phyloP scores from a whole-genome alignment of 805 yeast genomes.

The Kuraishia hungarica region DNA sequence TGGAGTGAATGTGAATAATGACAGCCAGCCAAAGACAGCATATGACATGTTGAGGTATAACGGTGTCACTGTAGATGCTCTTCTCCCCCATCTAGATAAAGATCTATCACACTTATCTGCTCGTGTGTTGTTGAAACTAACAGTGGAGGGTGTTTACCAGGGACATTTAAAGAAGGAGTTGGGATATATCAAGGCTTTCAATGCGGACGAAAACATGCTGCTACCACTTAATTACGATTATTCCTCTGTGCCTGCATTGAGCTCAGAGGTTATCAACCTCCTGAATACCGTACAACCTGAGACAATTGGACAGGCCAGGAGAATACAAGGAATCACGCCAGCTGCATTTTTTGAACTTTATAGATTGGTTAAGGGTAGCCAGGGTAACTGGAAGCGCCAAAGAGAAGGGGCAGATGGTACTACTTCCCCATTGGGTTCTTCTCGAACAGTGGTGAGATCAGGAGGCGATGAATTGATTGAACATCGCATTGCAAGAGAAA shows the following conservation, averaged over 20 bases:
- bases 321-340: slow-evolving; percentile 93
- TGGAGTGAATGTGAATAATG: slow-evolving; percentile 40
- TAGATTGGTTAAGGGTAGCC: slow-evolving; percentile 34
- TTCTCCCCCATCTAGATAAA: slow-evolving; percentile 27
- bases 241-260: slow-evolving; percentile 47
- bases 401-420: slow-evolving; percentile 4
- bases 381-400: slow-evolving; percentile 5
- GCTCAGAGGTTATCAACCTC: slow-evolving; percentile 63
- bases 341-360: slow-evolving; percentile 82
- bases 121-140: slow-evolving; percentile 50
- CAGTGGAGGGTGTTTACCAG: slow-evolving; percentile 75
- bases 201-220: slow-evolving; percentile 68
- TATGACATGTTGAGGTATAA: slow-evolving; percentile 63
- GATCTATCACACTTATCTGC: slow-evolving; percentile 21
- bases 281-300: slow-evolving; percentile 73
- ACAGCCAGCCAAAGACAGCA: slow-evolving; percentile 48
- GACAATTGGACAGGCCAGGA: slow-evolving; percentile 90
- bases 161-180: slow-evolving; percentile 73
- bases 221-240: slow-evolving; percentile 70
- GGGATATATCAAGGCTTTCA: slow-evolving; percentile 65
- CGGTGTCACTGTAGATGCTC: slow-evolving; percentile 23
- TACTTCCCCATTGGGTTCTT: neutral
- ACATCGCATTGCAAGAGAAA: slow-evolving; percentile 1
- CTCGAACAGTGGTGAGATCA: slow-evolving; percentile 3
- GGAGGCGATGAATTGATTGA: slow-evolving; percentile 7